Conservation (phyloP, 2,329 filamentous ascomycete species). For the Calonectria leucothoes region DNA sequence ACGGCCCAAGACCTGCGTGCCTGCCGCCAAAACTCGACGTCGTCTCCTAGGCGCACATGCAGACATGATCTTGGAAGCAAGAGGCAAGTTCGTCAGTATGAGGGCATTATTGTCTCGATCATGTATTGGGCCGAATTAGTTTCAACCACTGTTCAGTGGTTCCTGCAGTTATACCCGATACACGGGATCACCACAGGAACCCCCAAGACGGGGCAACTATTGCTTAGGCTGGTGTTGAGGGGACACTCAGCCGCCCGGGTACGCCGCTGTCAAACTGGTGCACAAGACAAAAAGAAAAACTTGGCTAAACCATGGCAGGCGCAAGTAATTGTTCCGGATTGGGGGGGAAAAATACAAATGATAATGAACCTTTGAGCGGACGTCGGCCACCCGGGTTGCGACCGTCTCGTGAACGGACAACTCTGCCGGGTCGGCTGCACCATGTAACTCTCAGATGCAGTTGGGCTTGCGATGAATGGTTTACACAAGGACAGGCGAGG, state of each 20-base stretch:
- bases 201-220: not conserved
- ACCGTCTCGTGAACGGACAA: not conserved
- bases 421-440: constrained; percentile 14
- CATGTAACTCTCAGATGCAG: constrained; percentile 26
- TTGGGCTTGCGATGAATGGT: constrained; percentile 21
- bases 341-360: not conserved
- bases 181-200: constrained; percentile 7
- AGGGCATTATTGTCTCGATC: not conserved
- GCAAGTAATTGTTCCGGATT: not conserved
- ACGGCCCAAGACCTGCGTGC: constrained; percentile 6
- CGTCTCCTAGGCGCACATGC: constrained; percentile 5
- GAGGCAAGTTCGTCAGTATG: not conserved
- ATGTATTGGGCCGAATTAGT: not conserved
- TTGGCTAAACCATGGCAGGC: not conserved
- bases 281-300: constrained; percentile 38
- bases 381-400: not conserved
- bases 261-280: constrained; percentile 33
- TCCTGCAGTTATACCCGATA: constrained; percentile 19
- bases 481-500: constrained; percentile 12
- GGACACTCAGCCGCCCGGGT: constrained; percentile 21
- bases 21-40: not conserved
- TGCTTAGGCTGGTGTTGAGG: not conserved
- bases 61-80: not conserved
- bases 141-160: not conserved
- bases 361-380: not conserved